Percentiles rank a stretch among this genome's conserved stretches.
phyloP scores from a whole-genome alignment of 345 rosid genomes.

The Murraya koenigii region DNA sequence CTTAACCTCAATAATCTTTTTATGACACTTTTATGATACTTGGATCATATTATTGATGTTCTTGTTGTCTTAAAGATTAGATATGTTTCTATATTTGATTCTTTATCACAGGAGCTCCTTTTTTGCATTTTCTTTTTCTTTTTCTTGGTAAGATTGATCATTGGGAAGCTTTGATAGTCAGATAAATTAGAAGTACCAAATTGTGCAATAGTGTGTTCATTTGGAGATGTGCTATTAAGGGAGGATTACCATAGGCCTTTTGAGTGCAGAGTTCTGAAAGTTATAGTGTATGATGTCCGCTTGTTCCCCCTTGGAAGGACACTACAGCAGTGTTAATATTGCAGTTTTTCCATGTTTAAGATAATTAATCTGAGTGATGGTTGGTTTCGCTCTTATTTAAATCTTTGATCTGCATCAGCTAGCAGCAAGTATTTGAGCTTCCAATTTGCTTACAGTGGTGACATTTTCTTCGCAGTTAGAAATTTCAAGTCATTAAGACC shows the following conservation, averaged over 20 bases:
- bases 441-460: neutral
- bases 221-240: neutral
- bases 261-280: neutral
- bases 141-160: too few relatives aligned
- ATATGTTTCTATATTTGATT: neutral
- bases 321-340: neutral
- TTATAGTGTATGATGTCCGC: neutral
- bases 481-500: constrained; percentile 56
- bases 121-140: too few relatives aligned
- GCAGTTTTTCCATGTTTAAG: neutral
- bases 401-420: neutral
- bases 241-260: neutral
- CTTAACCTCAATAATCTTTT: neutral
- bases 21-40: neutral
- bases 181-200: neutral
- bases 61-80: neutral
- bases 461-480: constrained; percentile 41
- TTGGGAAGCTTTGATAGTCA: neutral
- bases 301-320: neutral
- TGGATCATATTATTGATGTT: neutral
- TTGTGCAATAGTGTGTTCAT: neutral
- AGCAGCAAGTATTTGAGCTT: neutral
- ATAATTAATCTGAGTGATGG: neutral
- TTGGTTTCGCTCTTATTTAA: neutral
- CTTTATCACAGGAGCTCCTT: neutral